Evolutionary conservation across 108 stramenopile genomes (phyloP).

Genomic region (Cyclotella cryptica): DNA sequence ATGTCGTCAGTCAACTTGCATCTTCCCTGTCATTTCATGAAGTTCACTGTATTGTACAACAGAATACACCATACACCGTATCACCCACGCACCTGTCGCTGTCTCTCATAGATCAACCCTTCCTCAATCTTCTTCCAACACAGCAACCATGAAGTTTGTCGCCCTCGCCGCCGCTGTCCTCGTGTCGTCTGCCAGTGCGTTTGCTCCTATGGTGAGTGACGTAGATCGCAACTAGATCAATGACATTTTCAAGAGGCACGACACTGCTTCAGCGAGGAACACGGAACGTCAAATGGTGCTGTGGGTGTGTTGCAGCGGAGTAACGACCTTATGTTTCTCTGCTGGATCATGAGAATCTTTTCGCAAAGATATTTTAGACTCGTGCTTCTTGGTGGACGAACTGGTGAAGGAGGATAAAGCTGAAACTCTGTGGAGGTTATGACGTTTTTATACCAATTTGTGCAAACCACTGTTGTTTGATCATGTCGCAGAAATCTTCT

Average conservation of each 20-base stretch:
- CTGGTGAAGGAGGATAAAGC: no score
- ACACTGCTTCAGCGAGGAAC: neutral
- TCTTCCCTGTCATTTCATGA: neutral
- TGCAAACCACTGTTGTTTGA: no score
- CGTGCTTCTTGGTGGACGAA: no score
- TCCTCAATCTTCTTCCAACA: neutral
- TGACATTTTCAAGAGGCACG: neutral
- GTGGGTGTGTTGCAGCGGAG: no score
- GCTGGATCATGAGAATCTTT: no score
- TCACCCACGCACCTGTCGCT: neutral
- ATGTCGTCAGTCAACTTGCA: neutral
- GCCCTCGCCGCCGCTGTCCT: conserved; percentile 63
- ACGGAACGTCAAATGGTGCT: neutral
- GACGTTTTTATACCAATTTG: no score
- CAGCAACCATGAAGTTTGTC: conserved; percentile 77
- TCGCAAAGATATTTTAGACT: no score
- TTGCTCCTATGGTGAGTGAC: conserved; percentile 64
- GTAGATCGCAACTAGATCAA: neutral
- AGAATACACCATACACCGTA: no score
- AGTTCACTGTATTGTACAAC: neutral
- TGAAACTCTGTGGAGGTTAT: no score
- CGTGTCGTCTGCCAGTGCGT: conserved; percentile 68
- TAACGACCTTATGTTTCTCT: no score
- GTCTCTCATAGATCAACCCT: neutral
- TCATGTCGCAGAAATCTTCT: no score